A percentile compares a stretch with the other conserved stretches of the same genome.
Evolutionary conservation across 164 flowering plant species (phyloP).

Genomic region (Tetracentron sinense): DNA sequence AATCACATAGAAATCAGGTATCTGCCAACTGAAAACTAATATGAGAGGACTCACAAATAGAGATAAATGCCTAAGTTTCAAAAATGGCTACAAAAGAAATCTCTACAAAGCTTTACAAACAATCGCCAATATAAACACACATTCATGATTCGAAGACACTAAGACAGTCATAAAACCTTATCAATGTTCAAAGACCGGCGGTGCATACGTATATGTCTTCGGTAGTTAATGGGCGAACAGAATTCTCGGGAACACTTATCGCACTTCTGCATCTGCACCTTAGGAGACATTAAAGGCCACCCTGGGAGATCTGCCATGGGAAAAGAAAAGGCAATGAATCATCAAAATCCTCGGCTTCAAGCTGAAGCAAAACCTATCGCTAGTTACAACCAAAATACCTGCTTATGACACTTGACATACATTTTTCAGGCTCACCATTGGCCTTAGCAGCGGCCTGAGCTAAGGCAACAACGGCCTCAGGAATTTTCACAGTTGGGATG

Average conservation of each 20-base stretch:
- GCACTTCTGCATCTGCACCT: conserved; percentile 86
- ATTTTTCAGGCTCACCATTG: conserved; percentile 34
- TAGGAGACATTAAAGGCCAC: conserved; percentile 81
- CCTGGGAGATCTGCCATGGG: conserved; percentile 56
- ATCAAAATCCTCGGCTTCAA: conserved; percentile 13
- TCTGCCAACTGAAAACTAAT: background rate
- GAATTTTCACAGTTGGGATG: conserved; percentile 31
- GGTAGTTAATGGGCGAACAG: conserved; percentile 71
- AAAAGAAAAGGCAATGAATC: conserved; percentile 9
- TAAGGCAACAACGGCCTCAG: conserved; percentile 37
- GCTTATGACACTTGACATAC: conserved; percentile 30
- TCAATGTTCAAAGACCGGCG: conserved; percentile 65
- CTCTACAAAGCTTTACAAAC: no score
- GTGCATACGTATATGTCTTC: conserved; percentile 78
- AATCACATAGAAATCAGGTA: background rate
- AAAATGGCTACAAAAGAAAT: no score
- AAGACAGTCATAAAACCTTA: conserved; percentile 50
- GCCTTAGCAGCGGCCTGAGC: conserved; percentile 34
- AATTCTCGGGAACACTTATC: conserved; percentile 78
- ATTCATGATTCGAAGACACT: no score
- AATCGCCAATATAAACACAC: no score
- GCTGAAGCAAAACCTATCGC: conserved; percentile 18
- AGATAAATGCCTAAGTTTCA: no score
- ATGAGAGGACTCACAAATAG: no score
- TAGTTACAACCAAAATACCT: conserved; percentile 31